Base-by-base conservation (phyloP, 768 basidiomycete species). In the Termitomyces sp. region DNA sequence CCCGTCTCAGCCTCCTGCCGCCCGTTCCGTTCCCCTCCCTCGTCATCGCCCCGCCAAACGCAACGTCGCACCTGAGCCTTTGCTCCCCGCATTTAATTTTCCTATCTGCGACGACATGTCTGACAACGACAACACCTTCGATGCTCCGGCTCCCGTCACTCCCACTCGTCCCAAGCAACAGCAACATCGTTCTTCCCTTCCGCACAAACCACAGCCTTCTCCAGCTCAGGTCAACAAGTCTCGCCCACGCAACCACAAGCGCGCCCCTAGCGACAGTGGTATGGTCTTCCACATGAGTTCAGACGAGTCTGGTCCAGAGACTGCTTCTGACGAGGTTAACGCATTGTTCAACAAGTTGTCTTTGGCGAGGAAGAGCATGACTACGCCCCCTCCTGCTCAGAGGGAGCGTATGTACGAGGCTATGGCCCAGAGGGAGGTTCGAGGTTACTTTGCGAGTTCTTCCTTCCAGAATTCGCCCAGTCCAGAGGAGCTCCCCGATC, bases 381-480 rank as follows among this genome's bases (percentile, higher is more conserved):
- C 54, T 20, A 49, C 61, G 13, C 61, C 62, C 1, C 61, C 63
- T 7, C 63, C 66, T 7, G 41, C 50, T 20, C 50, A 57, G 38
- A 62, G 55, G 47, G 75, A 75, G 59, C 66, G 63, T 50, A 65
- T 70, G 51, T 65, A 68, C 40, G 72, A 74, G 62, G 67, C 63
- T 9, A 71, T 76, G 65, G 73, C 72, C 2, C 55, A 60, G 51
- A 60, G 63, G 50, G 72, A 77, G 63, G 73, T 72, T 4, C 66
- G 61, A 16, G 66, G 80, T 8, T 89, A 83, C 68, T 92, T 89
- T 71, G 89, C 90, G 64, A 91, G 88, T 67, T 91, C 89, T 35
- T 77, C 80, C 67, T 92, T 91, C 83, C 90, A 91, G 79, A 92
- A 91, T 77, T 90, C 88, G 59, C 90, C 90, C 16, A 90, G 86